Evolutionary conservation across 2,329 filamentous ascomycete species (phyloP).

Genomic region (Magnaporthiopsis rhizophila): DNA sequence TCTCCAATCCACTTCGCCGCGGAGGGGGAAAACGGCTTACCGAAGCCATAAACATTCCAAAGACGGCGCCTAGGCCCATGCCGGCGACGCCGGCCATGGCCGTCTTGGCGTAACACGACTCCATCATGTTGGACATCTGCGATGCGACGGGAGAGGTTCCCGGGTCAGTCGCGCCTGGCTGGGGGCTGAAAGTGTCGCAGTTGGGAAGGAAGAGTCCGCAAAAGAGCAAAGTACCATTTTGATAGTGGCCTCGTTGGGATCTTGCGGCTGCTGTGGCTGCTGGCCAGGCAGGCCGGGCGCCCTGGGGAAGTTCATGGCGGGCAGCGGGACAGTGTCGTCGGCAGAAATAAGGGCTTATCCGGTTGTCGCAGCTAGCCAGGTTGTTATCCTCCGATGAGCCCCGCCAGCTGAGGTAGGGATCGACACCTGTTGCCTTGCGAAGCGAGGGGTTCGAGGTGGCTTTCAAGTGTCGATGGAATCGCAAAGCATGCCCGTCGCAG

Average conservation of each 20-base stretch:
- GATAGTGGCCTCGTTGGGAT: slow-evolving; percentile 41
- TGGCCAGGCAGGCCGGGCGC: slow-evolving; percentile 13
- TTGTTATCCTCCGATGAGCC: not conserved
- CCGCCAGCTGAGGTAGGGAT: not conserved
- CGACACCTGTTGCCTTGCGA: not conserved
- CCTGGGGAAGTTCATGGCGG: slow-evolving; percentile 31
- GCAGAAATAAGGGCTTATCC: not conserved
- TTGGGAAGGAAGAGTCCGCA: not conserved
- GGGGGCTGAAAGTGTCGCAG: not conserved
- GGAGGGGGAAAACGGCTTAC: slow-evolving; percentile 41
- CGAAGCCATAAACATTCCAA: slow-evolving; percentile 96
- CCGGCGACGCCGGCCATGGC: slow-evolving; percentile 87
- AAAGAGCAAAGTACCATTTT: slow-evolving; percentile 27
- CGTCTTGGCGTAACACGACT: slow-evolving; percentile 85
- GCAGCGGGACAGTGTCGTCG: not conserved
- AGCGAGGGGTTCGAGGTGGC: not conserved
- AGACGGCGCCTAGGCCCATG: slow-evolving; percentile 86
- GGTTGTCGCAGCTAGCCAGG: not conserved
- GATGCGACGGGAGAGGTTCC: not conserved
- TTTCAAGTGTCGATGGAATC: not conserved
- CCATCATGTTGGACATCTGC: slow-evolving; percentile 49
- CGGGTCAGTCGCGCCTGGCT: not conserved
- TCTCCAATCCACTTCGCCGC: not conserved
- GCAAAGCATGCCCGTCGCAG: not conserved
- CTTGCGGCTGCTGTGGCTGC: slow-evolving; percentile 15